These are phyloP conservation scores for Triticum urartu DNA, from an alignment of 176 grass and related monocot genomes.

Conservation along the genomic window DNA sequence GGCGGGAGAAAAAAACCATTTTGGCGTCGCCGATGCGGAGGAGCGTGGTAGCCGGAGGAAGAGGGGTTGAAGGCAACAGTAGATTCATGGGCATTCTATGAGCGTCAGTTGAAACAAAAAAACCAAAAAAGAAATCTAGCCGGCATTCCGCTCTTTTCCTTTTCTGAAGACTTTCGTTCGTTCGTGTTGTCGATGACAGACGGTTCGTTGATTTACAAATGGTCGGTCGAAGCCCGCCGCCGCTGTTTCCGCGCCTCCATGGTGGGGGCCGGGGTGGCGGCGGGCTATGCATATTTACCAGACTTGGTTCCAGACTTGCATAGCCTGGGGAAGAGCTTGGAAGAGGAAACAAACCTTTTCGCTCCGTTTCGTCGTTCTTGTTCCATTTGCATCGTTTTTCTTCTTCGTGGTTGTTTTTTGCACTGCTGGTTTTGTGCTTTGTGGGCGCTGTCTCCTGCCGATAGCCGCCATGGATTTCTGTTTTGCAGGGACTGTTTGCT, in stretches of 20 bases:
- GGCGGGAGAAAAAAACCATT: neutral
- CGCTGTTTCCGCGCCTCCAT: neutral
- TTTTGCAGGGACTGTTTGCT: neutral
- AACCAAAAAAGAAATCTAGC: neutral
- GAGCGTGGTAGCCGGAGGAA: neutral
- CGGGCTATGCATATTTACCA: slow-evolving; percentile 35
- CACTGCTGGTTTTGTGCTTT: neutral
- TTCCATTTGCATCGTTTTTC: neutral
- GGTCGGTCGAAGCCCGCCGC: neutral
- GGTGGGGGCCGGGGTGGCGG: neutral
- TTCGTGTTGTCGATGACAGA: neutral
- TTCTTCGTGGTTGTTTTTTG: neutral
- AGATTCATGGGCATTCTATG: neutral
- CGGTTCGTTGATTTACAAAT: slow-evolving; percentile 14
- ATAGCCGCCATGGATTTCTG: neutral
- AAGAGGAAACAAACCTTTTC: slow-evolving; percentile 17
- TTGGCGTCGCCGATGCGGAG: neutral
- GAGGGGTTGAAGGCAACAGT: too few relatives aligned
- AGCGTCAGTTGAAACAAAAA: neutral
- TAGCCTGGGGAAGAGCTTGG: neutral
- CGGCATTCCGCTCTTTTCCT: neutral
- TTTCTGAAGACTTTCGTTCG: neutral
- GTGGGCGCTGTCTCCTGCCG: neutral
- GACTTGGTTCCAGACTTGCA: neutral
- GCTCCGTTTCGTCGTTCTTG: neutral